Percentiles rank a stretch among this genome's conserved stretches.
Evolutionary conservation across 1,284 basidiomycete species (phyloP).

Genomic region (Sphaerobolus stellatus): DNA sequence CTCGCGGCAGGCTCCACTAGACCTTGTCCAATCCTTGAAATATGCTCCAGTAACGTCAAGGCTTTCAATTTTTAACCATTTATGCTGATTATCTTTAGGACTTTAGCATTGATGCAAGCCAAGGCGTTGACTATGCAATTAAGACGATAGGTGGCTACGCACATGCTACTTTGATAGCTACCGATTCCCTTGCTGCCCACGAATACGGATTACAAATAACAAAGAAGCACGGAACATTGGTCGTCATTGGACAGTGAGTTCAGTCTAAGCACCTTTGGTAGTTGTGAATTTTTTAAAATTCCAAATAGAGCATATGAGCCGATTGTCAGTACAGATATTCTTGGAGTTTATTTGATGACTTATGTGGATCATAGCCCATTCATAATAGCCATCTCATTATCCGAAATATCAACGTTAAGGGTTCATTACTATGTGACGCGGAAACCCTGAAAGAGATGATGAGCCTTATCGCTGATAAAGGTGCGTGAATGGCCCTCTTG

Average conservation of each 20-base stretch:
- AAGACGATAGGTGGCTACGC: constrained; percentile 11
- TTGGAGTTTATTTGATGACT: background rate
- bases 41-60: constrained; percentile 4
- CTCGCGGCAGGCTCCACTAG: constrained; percentile 19
- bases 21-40: constrained; percentile 17
- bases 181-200: constrained; percentile 21
- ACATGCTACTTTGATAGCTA: constrained; percentile 18
- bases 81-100: background rate
- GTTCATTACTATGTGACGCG: background rate
- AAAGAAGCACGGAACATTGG: constrained; percentile 20
- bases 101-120: background rate
- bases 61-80: background rate
- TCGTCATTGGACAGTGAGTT: constrained; percentile 7
- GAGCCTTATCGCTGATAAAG: background rate
- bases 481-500: background rate
- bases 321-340: background rate
- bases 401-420: background rate
- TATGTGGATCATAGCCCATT: background rate
- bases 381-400: background rate
- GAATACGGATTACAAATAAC: constrained; percentile 17
- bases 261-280: background rate
- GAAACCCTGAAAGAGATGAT: background rate
- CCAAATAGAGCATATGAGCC: background rate
- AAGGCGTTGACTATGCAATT: background rate
- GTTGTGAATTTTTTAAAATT: background rate